Conservation (phyloP, 192 early-diverging fungal genomes). For the Backusella liffmaniae region DNA sequence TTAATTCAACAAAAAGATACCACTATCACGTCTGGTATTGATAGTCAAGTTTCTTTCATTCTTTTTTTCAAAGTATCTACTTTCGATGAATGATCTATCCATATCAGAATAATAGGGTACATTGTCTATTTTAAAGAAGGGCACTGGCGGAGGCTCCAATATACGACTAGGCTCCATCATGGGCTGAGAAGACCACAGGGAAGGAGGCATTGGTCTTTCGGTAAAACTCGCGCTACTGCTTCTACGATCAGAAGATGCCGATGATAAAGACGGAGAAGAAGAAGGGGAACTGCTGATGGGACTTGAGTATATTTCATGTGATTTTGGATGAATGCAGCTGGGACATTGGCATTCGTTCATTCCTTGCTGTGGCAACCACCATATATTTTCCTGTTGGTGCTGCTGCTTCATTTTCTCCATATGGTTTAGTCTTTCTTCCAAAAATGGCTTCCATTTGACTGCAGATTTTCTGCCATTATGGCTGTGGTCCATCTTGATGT, state of each 20-base stretch:
- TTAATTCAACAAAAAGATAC: neutral
- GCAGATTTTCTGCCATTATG: conserved; percentile 22
- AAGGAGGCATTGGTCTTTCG: neutral
- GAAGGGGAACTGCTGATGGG: neutral
- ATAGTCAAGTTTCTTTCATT: neutral
- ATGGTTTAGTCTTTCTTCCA: conserved; percentile 28
- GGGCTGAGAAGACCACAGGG: neutral
- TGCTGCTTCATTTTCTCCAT: conserved; percentile 17
- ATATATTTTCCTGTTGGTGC: conserved; percentile 40
- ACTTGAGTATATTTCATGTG: neutral
- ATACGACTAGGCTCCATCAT: neutral
- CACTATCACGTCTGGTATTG: neutral
- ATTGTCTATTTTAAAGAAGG: neutral
- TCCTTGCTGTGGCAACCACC: neutral
- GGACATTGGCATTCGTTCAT: neutral
- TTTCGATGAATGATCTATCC: neutral
- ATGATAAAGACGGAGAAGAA: conserved; percentile 35
- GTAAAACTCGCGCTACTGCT: conserved; percentile 46
- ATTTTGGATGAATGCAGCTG: conserved; percentile 41
- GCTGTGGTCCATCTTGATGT: conserved; percentile 33
- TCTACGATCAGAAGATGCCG: conserved; percentile 38
- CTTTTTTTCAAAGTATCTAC: neutral
- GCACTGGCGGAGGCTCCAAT: neutral
- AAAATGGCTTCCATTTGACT: conserved; percentile 36
- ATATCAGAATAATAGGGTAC: neutral